phyloP scores from a whole-genome alignment of 192 early-diverging fungal genomes.

The Diversispora epigaea region DNA sequence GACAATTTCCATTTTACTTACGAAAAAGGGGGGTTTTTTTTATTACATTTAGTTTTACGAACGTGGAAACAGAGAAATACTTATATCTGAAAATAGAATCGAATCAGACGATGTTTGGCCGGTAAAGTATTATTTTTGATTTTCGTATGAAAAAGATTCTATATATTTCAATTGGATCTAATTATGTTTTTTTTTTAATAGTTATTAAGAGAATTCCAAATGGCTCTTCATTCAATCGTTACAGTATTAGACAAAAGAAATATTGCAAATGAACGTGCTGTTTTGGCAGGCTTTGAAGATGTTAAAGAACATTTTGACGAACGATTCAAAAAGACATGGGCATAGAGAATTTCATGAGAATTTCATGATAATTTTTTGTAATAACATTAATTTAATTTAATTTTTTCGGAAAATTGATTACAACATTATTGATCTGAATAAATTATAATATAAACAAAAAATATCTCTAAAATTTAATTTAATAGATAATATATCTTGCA shows the following conservation, averaged over 20 bases:
- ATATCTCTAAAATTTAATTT: too few species aligned
- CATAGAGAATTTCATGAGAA: not conserved
- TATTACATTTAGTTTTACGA: too few species aligned
- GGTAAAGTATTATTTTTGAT: not conserved
- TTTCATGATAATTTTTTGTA: too few species aligned
- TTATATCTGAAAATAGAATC: too few species aligned
- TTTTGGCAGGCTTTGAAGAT: conserved; percentile 11
- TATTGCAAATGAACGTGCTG: not conserved
- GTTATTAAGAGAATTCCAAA: conserved; percentile 20
- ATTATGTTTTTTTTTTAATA: not conserved
- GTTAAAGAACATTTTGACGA: conserved; percentile 11
- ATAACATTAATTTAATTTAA: too few species aligned
- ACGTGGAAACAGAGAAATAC: too few species aligned
- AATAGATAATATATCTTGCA: too few species aligned
- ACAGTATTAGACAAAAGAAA: not conserved
- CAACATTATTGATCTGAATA: too few species aligned
- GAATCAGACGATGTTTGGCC: conserved; percentile 31
- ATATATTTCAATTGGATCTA: not conserved
- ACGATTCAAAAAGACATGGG: not conserved
- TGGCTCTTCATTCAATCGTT: conserved; percentile 2
- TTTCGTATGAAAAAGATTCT: not conserved
- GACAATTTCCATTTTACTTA: conserved; percentile 1
- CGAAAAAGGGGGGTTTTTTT: too few species aligned
- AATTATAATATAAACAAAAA: too few species aligned
- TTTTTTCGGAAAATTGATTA: too few species aligned